phyloP scores from a whole-genome alignment of 2,329 filamentous ascomycete genomes.

The Cordyceps cicadae region DNA sequence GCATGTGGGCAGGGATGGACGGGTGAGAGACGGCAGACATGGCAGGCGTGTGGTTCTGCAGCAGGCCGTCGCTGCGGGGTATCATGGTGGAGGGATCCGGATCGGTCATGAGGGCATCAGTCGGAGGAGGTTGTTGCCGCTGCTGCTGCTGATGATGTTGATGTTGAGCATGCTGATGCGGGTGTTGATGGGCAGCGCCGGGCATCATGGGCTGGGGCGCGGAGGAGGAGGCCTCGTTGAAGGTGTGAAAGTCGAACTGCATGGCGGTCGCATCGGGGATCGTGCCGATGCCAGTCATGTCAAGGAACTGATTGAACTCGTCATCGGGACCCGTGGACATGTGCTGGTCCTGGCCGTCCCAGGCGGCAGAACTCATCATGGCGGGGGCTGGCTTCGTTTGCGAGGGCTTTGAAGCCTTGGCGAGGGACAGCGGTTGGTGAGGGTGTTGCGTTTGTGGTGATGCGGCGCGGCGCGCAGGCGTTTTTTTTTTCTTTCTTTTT shows the following conservation, averaged over 20 bases:
- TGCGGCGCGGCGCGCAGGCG: not conserved
- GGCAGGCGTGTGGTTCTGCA: constrained; percentile 37
- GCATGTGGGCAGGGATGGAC: constrained; percentile 38
- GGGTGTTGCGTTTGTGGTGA: not conserved
- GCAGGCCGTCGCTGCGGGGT: constrained; percentile 25
- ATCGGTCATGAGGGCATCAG: constrained; percentile 30
- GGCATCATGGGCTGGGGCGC: constrained; percentile 16
- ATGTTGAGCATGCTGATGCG: not conserved
- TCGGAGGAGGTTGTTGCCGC: constrained; percentile 19
- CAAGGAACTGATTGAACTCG: constrained; percentile 57
- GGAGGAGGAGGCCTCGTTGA: constrained; percentile 33
- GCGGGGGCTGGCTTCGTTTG: not conserved
- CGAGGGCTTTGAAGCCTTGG: not conserved
- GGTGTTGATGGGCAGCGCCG: not conserved
- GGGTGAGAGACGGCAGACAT: constrained; percentile 40
- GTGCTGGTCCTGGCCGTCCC: constrained; percentile 50
- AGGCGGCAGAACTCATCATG: constrained; percentile 46
- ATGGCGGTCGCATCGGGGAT: constrained; percentile 39
- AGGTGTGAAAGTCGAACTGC: constrained; percentile 53
- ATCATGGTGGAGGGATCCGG: constrained; percentile 24
- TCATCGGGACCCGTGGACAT: constrained; percentile 46
- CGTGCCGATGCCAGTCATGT: constrained; percentile 48
- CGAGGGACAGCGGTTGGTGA: not conserved
- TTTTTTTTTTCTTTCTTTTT: not conserved
- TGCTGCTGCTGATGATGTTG: constrained; percentile 13